A percentile compares a stretch with the other conserved stretches of the same genome.
phyloP scores from a whole-genome alignment of 257 asterid genomes.

The Ocimum tenuiflorum region DNA sequence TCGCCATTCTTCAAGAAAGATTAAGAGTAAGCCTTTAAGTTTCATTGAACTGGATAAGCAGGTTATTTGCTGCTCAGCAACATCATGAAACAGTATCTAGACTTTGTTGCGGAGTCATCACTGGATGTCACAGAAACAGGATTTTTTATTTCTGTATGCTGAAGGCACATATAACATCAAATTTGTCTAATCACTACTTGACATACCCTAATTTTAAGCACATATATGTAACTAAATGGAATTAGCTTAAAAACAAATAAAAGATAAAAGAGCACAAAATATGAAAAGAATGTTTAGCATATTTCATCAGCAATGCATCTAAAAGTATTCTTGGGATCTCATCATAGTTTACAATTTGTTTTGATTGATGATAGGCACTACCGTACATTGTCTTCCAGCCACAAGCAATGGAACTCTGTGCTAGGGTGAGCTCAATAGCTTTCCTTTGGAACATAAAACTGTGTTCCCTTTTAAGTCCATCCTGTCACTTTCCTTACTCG shows the following conservation, averaged over 20 bases:
- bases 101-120: constrained; percentile 8
- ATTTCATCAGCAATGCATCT: constrained; percentile 4
- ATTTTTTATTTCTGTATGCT: constrained; percentile 1
- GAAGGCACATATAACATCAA: constrained; percentile 8
- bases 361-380: constrained; percentile 50
- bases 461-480: not conserved
- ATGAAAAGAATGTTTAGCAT: not conserved
- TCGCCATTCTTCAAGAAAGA: constrained; percentile 72
- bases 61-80: not conserved
- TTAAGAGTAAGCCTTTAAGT: constrained; percentile 43
- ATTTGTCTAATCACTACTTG: not conserved
- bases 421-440: constrained; percentile 50
- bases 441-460: not conserved
- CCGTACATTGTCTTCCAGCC: constrained; percentile 74
- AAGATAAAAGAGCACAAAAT: not conserved
- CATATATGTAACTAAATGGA: not conserved
- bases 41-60: not conserved
- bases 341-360: not conserved
- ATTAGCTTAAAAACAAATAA: not conserved
- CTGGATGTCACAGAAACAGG: not conserved
- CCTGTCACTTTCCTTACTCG: not conserved
- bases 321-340: not conserved
- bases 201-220: not conserved
- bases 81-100: not conserved
- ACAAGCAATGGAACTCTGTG: constrained; percentile 92